phyloP scores from a whole-genome alignment of 2,329 filamentous ascomycete species.

The Metarhizium sp. region DNA sequence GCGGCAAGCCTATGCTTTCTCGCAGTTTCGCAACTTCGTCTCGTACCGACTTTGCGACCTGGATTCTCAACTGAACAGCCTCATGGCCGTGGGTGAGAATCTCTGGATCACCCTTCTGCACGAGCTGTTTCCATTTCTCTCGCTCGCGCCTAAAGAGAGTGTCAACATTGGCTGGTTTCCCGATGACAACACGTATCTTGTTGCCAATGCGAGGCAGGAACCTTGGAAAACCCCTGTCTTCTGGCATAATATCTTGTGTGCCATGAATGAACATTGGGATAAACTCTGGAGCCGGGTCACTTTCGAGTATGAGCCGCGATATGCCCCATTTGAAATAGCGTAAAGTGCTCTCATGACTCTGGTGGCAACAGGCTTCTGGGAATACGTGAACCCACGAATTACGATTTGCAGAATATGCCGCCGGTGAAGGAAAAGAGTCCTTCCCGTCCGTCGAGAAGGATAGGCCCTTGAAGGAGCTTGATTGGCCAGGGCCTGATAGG shows the following conservation, averaged over 20 bases:
- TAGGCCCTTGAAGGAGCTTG: conserved; percentile 37
- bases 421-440: conserved; percentile 62
- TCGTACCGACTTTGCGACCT: conserved; percentile 70
- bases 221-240: conserved; percentile 68
- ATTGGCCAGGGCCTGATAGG: conserved; percentile 48
- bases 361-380: conserved; percentile 90
- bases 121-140: conserved; percentile 61
- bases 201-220: conserved; percentile 70
- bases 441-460: conserved; percentile 57
- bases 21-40: conserved; percentile 74
- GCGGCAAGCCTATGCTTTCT: conserved; percentile 56
- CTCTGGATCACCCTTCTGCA: conserved; percentile 39
- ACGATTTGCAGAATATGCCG: conserved; percentile 58
- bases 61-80: conserved; percentile 60
- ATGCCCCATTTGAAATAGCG: conserved; percentile 99
- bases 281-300: conserved; percentile 76
- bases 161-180: conserved; percentile 66
- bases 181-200: conserved; percentile 65
- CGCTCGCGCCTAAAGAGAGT: conserved; percentile 70
- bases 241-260: conserved; percentile 79
- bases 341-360: conserved; percentile 68
- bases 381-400: conserved; percentile 91
- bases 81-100: conserved; percentile 39
- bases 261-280: conserved; percentile 94
- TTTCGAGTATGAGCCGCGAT: conserved; percentile 82